Evolutionary conservation across 306 rosid genomes (phyloP).

Genomic region (Vigna mungo): DNA sequence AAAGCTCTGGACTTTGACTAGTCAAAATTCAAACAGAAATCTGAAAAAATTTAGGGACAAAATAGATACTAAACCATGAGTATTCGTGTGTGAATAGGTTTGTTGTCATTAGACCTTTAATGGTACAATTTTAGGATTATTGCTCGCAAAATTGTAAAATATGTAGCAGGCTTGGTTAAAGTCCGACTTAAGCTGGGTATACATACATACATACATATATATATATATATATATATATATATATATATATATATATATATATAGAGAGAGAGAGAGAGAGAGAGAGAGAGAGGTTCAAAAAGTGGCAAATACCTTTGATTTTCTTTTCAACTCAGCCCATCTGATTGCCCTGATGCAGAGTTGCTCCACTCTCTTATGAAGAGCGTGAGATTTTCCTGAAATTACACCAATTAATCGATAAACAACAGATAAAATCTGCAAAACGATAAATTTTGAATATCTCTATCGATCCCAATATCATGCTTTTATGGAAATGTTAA

Average conservation of each 20-base stretch:
- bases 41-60: background rate
- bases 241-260: too few species aligned
- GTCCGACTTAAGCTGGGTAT: slow-evolving; percentile 25
- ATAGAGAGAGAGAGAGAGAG: too few species aligned
- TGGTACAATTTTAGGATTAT: background rate
- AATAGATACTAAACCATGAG: background rate
- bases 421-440: slow-evolving; percentile 3
- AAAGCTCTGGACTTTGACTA: background rate
- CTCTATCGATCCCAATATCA: background rate
- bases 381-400: slow-evolving; percentile 63
- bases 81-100: background rate
- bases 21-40: background rate
- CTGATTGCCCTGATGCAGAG: slow-evolving; percentile 60
- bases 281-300: background rate
- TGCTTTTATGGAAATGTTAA: background rate
- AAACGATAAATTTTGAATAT: background rate
- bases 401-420: slow-evolving; percentile 32
- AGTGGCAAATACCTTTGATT: slow-evolving; percentile 53
- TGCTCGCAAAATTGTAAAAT: background rate
- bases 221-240: too few species aligned
- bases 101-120: background rate
- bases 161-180: background rate
- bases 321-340: slow-evolving; percentile 62
- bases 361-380: slow-evolving; percentile 65
- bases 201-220: too few species aligned